Percentiles rank a stretch among this genome's conserved stretches.
Conservation (phyloP, 805 yeast genomes). For the Wickerhamomyces mucosus region DNA sequence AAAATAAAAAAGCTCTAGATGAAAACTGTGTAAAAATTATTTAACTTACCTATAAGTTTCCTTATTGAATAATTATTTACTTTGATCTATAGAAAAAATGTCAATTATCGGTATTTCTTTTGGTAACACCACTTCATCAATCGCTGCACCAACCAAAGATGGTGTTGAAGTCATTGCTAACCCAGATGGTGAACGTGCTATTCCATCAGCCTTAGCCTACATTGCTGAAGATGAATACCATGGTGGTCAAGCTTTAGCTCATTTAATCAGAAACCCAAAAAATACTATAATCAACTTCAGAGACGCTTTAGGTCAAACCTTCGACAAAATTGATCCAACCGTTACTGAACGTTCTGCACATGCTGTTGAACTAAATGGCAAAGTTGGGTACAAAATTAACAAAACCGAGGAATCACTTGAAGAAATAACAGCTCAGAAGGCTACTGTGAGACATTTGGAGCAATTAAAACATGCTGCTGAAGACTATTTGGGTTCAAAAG, state of each 20-base stretch:
- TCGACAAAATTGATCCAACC: conserved; percentile 58
- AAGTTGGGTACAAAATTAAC: conserved; percentile 54
- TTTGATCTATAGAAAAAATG: conserved; percentile 17
- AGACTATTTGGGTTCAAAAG: conserved; percentile 76
- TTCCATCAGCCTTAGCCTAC: conserved; percentile 86
- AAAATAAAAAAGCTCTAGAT: too few relatives aligned
- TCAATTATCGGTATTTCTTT: conserved; percentile 86
- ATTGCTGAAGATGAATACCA: conserved; percentile 95
- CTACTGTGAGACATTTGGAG: conserved; percentile 72
- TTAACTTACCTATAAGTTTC: too few relatives aligned
- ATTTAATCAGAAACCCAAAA: conserved; percentile 79
- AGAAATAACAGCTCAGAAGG: conserved; percentile 63
- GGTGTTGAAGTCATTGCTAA: conserved; percentile 97
- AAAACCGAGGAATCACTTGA: conserved; percentile 38
- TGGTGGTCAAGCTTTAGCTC: conserved; percentile 92
- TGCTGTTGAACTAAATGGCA: conserved; percentile 57
- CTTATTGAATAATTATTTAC: too few relatives aligned
- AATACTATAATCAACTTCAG: conserved; percentile 88
- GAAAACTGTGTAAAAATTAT: too few relatives aligned
- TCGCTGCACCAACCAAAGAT: conserved; percentile 76
- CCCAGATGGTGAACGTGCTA: conserved; percentile 97
- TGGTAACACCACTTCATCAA: conserved; percentile 93
- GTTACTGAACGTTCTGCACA: conserved; percentile 56
- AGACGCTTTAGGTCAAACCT: conserved; percentile 78
- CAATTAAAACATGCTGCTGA: conserved; percentile 83